phyloP scores from a whole-genome alignment of 352 stramenopile species.

The Discostella stelligera region DNA sequence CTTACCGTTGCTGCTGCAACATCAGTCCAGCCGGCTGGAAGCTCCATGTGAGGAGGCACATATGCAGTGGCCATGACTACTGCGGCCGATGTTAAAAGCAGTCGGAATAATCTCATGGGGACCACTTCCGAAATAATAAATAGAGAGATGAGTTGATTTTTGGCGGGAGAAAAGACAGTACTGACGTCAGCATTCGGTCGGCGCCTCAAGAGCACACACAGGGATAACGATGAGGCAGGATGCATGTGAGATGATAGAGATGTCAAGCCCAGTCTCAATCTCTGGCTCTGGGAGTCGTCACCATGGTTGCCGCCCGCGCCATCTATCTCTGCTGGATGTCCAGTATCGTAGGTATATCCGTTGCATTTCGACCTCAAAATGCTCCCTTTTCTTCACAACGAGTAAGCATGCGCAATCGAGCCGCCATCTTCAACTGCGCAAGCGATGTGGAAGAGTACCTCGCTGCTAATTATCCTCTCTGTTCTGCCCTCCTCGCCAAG shows the following conservation, averaged over 20 bases:
- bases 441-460: constrained; percentile 37
- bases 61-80: constrained; percentile 26
- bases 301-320: constrained; percentile 11
- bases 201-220: too few species aligned
- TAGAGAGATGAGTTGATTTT: too few species aligned
- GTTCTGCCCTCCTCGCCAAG: constrained; percentile 28
- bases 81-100: constrained; percentile 19
- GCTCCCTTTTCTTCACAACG: neutral
- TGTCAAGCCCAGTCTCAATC: too few species aligned
- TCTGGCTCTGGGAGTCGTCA: too few species aligned
- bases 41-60: constrained; percentile 45
- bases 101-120: constrained; percentile 33
- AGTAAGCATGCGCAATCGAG: neutral
- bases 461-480: constrained; percentile 29
- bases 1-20: constrained; percentile 26
- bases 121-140: neutral
- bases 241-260: too few species aligned
- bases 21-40: constrained; percentile 32
- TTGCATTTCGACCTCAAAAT: constrained; percentile 20
- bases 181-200: neutral
- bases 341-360: neutral
- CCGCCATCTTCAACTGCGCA: constrained; percentile 14
- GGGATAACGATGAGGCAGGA: too few species aligned
- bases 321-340: constrained; percentile 7
- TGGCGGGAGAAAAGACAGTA: neutral